phyloP scores from a whole-genome alignment of 805 yeast species.

The Spathaspora sp. region DNA sequence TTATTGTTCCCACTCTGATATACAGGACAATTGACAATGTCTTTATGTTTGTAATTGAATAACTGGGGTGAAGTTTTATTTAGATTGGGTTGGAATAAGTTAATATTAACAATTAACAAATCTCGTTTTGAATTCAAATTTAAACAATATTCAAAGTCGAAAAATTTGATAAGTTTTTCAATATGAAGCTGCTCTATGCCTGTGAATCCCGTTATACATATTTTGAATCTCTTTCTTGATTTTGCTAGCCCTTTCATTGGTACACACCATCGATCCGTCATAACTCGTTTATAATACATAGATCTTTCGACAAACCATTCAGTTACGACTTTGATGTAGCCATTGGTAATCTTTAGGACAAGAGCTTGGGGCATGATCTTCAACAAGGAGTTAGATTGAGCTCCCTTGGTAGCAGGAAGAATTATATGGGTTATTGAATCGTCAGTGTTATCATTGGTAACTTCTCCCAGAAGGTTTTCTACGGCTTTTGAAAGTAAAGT shows the following conservation, averaged over 20 bases:
- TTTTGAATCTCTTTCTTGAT: conserved; percentile 21
- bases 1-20: conserved; percentile 13
- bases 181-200: conserved; percentile 75
- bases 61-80: conserved; percentile 38
- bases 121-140: conserved; percentile 51
- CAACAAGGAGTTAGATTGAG: conserved; percentile 22
- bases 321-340: conserved; percentile 44
- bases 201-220: conserved; percentile 69
- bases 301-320: conserved; percentile 83
- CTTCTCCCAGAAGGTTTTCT: conserved; percentile 42
- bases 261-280: conserved; percentile 60
- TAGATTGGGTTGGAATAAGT: conserved; percentile 38
- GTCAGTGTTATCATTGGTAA: conserved; percentile 14
- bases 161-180: conserved; percentile 52
- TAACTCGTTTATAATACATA: conserved; percentile 49
- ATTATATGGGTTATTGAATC: conserved; percentile 28
- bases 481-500: conserved; percentile 40
- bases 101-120: conserved; percentile 51
- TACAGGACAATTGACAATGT: conserved; percentile 32
- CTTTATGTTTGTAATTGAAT: conserved; percentile 32
- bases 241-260: conserved; percentile 41
- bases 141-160: conserved; percentile 51
- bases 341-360: conserved; percentile 18
- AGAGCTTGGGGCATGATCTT: conserved; percentile 21
- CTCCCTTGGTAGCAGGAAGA: conserved; percentile 27